Base-by-base conservation (phyloP, 257 asterid species). In the Scutellaria barbata region DNA sequence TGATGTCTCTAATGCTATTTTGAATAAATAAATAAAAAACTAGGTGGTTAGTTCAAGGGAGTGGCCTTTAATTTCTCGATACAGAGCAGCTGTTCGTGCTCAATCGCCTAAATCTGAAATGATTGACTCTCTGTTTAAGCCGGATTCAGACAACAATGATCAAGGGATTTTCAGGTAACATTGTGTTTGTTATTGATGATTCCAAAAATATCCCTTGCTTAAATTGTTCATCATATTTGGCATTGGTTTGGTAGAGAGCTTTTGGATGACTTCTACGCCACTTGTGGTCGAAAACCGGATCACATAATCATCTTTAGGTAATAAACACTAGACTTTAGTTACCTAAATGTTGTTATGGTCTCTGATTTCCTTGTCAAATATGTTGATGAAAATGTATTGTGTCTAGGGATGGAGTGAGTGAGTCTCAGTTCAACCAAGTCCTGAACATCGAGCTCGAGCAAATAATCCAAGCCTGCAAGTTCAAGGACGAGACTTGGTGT, bases 351-450 rank as follows among this genome's bases (percentile, higher is more conserved):
- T 16, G 22, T 13, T 12, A 20, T 40, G 25, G 39, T 39, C 14
- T 68, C 25, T 57, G 50, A 48, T 18, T 9, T 30, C 12, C 54
- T 11, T 17, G 16, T n/a, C 39, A 12, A 39, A 39, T 3, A n/a
- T n/a, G n/a, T 66, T 8, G 8, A 52, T 43, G 20, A 45, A 33
- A 22, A 20, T 6, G 35, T 63, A 40, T 51, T 48, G 22, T 48
- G 60, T 59, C 12, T 59, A 90, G 96, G 82, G 95, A 88, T 54
- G 95, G 96, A 6, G 96, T 90, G 40, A 82, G 92, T 17, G 95
- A 90, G 79, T 81, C 91, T 12, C 96, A 90, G 59, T 90, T 90
- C 86, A 86, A 52, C 46, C 95, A 88, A 82, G 95, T 90, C 13
- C 30, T 90, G 45, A 90, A 90, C 72, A 57, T 80, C 18, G 96